Evolutionary conservation across 257 asterid genomes (phyloP).

Genomic region (Ophiorrhiza pumila): DNA sequence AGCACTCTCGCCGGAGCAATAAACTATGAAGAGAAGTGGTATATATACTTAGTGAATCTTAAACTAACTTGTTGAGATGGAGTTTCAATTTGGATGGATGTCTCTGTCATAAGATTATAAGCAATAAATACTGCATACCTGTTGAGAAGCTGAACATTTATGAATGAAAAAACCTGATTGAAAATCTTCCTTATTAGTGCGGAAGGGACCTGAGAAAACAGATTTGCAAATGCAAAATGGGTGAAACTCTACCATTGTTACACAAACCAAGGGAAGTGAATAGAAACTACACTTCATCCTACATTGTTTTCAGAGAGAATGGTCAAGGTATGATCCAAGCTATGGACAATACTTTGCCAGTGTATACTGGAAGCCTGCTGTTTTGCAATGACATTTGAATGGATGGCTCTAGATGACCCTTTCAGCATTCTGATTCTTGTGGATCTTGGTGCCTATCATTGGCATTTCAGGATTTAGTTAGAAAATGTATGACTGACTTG

Average conservation of each 20-base stretch:
- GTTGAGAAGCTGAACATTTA: constrained; percentile 94
- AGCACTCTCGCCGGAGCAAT: constrained; percentile 90
- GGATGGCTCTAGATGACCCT: constrained; percentile 67
- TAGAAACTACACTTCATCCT: constrained; percentile 26
- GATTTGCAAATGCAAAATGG: constrained; percentile 5
- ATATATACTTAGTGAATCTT: constrained; percentile 12
- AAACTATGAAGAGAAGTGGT: constrained; percentile 43
- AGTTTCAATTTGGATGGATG: background rate
- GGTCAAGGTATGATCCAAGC: constrained; percentile 61
- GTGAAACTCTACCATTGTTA: constrained; percentile 13
- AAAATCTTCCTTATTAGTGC: constrained; percentile 67
- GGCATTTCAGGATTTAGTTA: constrained; percentile 25
- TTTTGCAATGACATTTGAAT: constrained; percentile 53
- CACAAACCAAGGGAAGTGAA: constrained; percentile 14
- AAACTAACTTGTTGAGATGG: constrained; percentile 10
- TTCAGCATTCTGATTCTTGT: constrained; percentile 67
- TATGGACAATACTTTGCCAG: constrained; percentile 73
- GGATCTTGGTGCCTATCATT: constrained; percentile 81
- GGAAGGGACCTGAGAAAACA: constrained; percentile 59
- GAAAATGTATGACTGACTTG: constrained; percentile 2
- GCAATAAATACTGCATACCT: constrained; percentile 41
- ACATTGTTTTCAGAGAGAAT: constrained; percentile 68
- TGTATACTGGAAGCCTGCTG: constrained; percentile 76
- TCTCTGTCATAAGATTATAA: constrained; percentile 7
- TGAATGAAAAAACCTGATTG: constrained; percentile 91